Base-by-base conservation (phyloP, 75 land plant species). In the Larix kaempferi region DNA sequence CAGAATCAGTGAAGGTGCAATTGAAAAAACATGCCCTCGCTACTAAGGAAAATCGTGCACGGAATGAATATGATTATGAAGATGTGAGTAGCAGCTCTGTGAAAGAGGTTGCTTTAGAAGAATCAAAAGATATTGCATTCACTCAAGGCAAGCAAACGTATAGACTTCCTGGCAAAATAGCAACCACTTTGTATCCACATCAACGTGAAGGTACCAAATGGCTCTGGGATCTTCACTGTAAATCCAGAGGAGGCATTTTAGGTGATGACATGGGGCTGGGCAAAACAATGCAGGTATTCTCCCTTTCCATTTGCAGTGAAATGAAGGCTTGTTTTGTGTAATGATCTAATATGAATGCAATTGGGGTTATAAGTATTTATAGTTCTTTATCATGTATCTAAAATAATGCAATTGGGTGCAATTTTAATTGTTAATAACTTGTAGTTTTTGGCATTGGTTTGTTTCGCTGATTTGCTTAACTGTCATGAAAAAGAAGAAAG, bases 251-350 rank as follows among this genome's bases (percentile, higher is more conserved):
- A 37, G 99, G 99, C 26, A 98, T 98, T 75, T 81, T 98, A 71
- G 99, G 99, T 1, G 99, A 98, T 87, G 99, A 98, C 74, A 98
- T 98, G 99, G 99, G 99, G 21, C 78, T 98, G 58, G 99, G 99
- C 13, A 98, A 98, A 76, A 98, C 99, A 59, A 93, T 95, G 98
- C 99, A 95, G 96, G 99, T 98, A 79, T 64, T 74, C 58, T 54
- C 54, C 16, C 8, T 16, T 25, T 74, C 25, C 57, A 39, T 41
- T 69, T 21, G 11, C 22, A 69, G n/a, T 69, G 49, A 41, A 41
- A 35, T 39, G 19, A 6, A 54, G 27, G 23, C 27, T 17, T 72
- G 7, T 55, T 55, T 27, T 74, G 57, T 56, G 3, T 49, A 15
- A 27, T 55, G 16, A 74, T 5, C n/a, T 69, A 56, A 10, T 54